phyloP scores from a whole-genome alignment of 1,284 basidiomycete genomes.

The Salmacisia buchloeana region DNA sequence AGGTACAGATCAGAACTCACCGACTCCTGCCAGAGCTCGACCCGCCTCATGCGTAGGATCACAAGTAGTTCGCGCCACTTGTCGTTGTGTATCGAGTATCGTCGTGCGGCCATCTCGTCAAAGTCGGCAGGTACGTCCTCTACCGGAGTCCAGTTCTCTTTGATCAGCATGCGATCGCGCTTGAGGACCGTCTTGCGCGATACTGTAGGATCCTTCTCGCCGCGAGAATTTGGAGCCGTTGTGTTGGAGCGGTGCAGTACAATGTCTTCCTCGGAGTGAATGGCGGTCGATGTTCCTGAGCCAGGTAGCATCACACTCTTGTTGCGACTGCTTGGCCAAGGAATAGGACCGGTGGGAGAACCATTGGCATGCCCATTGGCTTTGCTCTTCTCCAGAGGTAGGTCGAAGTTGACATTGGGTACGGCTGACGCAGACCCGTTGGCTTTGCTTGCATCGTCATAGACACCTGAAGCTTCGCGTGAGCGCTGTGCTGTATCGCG shows the following conservation, averaged over 20 bases:
- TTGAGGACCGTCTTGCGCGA: constrained; percentile 32
- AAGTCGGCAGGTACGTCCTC: constrained; percentile 59
- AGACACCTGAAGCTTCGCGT: neutral
- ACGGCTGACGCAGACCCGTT: neutral
- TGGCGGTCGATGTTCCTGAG: constrained; percentile 5
- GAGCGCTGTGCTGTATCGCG: neutral
- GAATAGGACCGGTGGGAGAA: neutral
- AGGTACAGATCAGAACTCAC: neutral
- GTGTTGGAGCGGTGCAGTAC: neutral
- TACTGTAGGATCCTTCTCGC: constrained; percentile 1
- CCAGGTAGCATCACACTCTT: neutral
- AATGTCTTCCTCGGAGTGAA: constrained; percentile 16
- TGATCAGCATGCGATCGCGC: constrained; percentile 77
- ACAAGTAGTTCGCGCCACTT: constrained; percentile 73
- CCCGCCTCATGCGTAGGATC: constrained; percentile 64
- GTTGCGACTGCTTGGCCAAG: neutral
- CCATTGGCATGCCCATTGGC: neutral
- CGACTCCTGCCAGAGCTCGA: constrained; percentile 70
- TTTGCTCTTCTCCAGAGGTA: neutral
- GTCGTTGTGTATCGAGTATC: constrained; percentile 60
- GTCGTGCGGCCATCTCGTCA: constrained; percentile 62
- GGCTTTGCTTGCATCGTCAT: neutral
- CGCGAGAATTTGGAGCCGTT: neutral
- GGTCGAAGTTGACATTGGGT: constrained; percentile 6
- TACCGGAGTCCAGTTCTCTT: constrained; percentile 61